Base-by-base conservation (phyloP, 1,284 basidiomycete species). In the Cryptococcus hybrid region DNA sequence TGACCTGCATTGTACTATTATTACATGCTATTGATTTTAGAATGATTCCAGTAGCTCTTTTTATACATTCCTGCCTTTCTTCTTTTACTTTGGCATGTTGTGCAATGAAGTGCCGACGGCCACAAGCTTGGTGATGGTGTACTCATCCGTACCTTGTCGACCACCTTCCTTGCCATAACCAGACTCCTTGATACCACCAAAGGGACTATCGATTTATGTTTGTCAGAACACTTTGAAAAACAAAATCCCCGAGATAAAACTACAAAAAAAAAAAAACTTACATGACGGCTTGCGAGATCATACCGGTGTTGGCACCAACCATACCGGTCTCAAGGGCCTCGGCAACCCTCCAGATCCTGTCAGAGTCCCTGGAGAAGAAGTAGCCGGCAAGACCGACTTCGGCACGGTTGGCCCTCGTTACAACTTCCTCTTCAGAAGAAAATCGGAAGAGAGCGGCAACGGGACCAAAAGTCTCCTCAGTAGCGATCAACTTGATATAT, bases 291-390 rank as follows among this genome's bases (percentile, higher is more conserved):
- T 89, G 87, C 2, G 69, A 71, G 57, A 75, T 73, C 48, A 71
- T 67, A 46, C 90, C 90, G 0, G 91, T 92, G 78, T 96, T 96
- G 55, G 71, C 74, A 24, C 75, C 79, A 46, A 80, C 73, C 73
- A 99, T 98, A 7, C 96, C 96, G 3, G 93, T 91, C 78, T 99
- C 91, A 47, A 99, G 82, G 59, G 85, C 88, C 79, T 97, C 95
- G n/a, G 93, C 92, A n/a, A 99, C 93, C 47, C 95, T 84, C 90
- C 92, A 98, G 57, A 92, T 88, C 36, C 94, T 82, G 6, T 90
- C 89, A 2, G 95, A 82, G 75, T 99, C 94, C 59, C 89, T 81
- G 47, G 91, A 92, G 81, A 86, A 97, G 81, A 97, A 93, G 79
- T 95, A 95, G 15, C 75, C 92, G 5, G 94, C 93, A 15, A 99